Conservation (phyloP, 2,329 filamentous ascomycete species). For the Colletotrichum navitas region DNA sequence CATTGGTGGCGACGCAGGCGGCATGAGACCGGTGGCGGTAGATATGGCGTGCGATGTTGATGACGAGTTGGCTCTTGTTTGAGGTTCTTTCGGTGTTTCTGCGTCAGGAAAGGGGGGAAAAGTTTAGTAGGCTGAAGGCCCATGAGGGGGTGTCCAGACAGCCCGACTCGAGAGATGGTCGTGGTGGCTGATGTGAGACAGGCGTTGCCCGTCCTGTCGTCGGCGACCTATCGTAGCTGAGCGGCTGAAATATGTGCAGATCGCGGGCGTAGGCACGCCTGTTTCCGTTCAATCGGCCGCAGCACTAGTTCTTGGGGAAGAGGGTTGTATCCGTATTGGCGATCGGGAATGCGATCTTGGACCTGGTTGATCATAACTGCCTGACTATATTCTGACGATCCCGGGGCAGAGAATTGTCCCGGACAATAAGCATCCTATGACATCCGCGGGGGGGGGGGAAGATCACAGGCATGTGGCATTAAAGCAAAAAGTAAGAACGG, state of each 20-base stretch:
- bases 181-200: not conserved
- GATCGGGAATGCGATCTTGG: not conserved
- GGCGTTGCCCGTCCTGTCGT: not conserved
- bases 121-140: too few species aligned
- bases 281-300: not conserved
- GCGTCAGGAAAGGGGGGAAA: not conserved
- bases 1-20: not conserved
- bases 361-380: too few species aligned
- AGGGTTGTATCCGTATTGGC: too few species aligned
- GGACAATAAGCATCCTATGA: slow-evolving; percentile 17
- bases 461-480: not conserved
- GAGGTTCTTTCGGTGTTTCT: not conserved
- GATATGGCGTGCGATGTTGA: not conserved
- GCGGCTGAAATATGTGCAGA: not conserved
- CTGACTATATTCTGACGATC: not conserved
- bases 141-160: not conserved
- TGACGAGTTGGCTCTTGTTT: not conserved
- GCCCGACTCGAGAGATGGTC: not conserved
- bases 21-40: not conserved
- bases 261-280: not conserved
- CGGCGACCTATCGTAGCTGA: not conserved
- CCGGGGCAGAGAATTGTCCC: not conserved
- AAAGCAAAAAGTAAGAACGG: not conserved
- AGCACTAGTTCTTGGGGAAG: not conserved
- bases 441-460: not conserved